These are phyloP conservation scores for Xylaria sp. DNA, from an alignment of 2,329 filamentous ascomycete species.

Conservation along the genomic window DNA sequence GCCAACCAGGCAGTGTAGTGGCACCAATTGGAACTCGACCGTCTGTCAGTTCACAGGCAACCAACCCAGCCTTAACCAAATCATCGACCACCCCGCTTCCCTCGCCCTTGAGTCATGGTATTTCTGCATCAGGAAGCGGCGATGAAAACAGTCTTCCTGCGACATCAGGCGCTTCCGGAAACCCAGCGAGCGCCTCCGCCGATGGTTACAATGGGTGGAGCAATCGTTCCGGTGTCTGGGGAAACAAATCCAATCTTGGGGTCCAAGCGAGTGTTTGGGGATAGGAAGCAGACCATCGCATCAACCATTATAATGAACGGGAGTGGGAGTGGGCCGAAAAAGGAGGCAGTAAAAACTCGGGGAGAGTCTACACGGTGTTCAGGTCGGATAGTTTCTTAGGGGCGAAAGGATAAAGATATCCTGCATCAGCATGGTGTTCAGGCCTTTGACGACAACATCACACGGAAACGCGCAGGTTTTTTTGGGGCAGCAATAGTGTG, in stretches of 20 bases:
- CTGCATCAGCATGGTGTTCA: constrained; percentile 54
- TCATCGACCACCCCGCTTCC: constrained; percentile 89
- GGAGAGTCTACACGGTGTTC: constrained; percentile 47
- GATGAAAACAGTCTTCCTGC: constrained; percentile 58
- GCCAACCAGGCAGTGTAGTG: constrained; percentile 71
- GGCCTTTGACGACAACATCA: constrained; percentile 48
- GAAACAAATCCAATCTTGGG: constrained; percentile 81
- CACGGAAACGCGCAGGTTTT: constrained; percentile 45
- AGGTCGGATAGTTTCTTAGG: constrained; percentile 48
- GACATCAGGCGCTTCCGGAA: constrained; percentile 65
- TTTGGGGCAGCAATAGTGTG: constrained; percentile 33
- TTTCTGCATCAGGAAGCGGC: constrained; percentile 63
- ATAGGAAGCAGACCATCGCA: constrained; percentile 56
- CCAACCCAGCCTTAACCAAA: constrained; percentile 75
- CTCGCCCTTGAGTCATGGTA: constrained; percentile 85
- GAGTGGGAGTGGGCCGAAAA: constrained; percentile 17
- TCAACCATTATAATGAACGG: constrained; percentile 19
- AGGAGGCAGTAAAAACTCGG: constrained; percentile 20
- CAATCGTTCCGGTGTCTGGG: constrained; percentile 85
- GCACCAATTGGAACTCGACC: constrained; percentile 95
- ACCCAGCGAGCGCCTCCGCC: constrained; percentile 61
- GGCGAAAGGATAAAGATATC: constrained; percentile 47
- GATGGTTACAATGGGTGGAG: constrained; percentile 76
- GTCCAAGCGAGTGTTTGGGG: constrained; percentile 96
- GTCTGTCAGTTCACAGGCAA: constrained; percentile 63